Percentiles rank a stretch among this genome's conserved stretches.
These are phyloP conservation scores for Rutstroemia sydowiana DNA, from an alignment of 2,329 filamentous ascomycete genomes.

Conservation along the genomic window DNA sequence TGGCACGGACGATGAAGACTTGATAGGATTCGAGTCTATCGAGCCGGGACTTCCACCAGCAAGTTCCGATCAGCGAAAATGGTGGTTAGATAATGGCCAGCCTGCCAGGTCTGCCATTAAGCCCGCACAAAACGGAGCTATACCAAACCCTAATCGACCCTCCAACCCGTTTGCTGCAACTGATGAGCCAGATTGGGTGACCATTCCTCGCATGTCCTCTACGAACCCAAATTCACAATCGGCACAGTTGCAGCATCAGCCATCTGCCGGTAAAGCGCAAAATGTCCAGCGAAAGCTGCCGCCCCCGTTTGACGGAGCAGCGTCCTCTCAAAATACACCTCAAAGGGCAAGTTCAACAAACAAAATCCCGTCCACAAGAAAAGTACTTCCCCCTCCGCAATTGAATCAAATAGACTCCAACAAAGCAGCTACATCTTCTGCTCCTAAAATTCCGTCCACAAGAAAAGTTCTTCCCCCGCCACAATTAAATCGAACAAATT, in stretches of 20 bases:
- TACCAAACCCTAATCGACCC: conserved; percentile 65
- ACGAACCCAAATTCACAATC: conserved; percentile 6
- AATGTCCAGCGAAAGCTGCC: conserved; percentile 24
- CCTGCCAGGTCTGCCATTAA: conserved; percentile 67
- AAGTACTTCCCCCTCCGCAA: conserved; percentile 13
- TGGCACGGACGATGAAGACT: conserved; percentile 68
- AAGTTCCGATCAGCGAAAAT: conserved; percentile 61
- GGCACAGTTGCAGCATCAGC: no score
- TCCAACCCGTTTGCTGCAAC: conserved; percentile 75
- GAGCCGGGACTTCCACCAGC: conserved; percentile 67
- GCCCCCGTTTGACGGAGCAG: conserved; percentile 22
- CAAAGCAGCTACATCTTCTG: conserved; percentile 21
- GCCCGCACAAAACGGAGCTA: conserved; percentile 54
- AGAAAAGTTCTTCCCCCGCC: conserved; percentile 12
- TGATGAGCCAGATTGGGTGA: conserved; percentile 80
- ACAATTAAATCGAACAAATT: conserved; percentile 20
- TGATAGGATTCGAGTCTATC: conserved; percentile 74
- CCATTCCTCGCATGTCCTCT: conserved; percentile 37
- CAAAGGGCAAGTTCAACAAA: conserved; percentile 10
- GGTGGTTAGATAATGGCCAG: conserved; percentile 64
- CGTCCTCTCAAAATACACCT: neutral
- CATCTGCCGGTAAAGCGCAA: no score
- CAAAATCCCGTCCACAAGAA: conserved; percentile 10
- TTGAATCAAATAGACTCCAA: conserved; percentile 21
- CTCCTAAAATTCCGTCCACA: conserved; percentile 11